Percentiles rank a stretch among this genome's conserved stretches.
Evolutionary conservation across 148 eudicot genomes (phyloP).

Genomic region (Salicornia ramosissima): DNA sequence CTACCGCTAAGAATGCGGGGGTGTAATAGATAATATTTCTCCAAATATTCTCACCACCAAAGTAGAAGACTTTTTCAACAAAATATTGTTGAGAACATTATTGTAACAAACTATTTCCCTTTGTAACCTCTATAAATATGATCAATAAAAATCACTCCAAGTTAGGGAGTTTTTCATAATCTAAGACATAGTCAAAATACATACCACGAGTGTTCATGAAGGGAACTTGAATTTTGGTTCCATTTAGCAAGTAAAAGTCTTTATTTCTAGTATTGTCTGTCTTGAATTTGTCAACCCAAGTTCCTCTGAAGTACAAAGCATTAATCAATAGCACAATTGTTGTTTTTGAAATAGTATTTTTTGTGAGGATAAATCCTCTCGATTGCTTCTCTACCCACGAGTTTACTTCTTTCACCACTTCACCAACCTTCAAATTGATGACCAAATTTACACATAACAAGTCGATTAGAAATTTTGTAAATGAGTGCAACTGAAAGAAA

Average conservation of each 20-base stretch:
- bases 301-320: conserved; percentile 28
- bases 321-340: conserved; percentile 12
- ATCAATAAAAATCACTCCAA: too few relatives aligned
- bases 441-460: too few relatives aligned
- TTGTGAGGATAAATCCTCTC: conserved; percentile 12
- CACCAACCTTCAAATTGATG: conserved; percentile 8
- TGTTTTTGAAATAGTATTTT: not conserved
- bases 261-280: not conserved
- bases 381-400: conserved; percentile 17
- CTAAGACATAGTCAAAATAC: not conserved
- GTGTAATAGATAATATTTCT: too few relatives aligned
- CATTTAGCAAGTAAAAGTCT: conserved; percentile 19
- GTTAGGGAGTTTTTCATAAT: too few relatives aligned
- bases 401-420: conserved; percentile 13
- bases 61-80: too few relatives aligned
- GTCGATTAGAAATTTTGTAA: too few relatives aligned
- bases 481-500: too few relatives aligned
- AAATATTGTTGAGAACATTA: too few relatives aligned
- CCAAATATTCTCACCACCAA: too few relatives aligned
- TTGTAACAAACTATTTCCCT: too few relatives aligned
- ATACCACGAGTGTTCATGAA: not conserved
- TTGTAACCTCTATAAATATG: too few relatives aligned
- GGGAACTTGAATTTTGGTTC: conserved; percentile 12
- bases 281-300: conserved; percentile 10
- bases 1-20: too few relatives aligned